Conservation (phyloP, 2,329 filamentous ascomycete species). For the Macrophomina phaseolina region DNA sequence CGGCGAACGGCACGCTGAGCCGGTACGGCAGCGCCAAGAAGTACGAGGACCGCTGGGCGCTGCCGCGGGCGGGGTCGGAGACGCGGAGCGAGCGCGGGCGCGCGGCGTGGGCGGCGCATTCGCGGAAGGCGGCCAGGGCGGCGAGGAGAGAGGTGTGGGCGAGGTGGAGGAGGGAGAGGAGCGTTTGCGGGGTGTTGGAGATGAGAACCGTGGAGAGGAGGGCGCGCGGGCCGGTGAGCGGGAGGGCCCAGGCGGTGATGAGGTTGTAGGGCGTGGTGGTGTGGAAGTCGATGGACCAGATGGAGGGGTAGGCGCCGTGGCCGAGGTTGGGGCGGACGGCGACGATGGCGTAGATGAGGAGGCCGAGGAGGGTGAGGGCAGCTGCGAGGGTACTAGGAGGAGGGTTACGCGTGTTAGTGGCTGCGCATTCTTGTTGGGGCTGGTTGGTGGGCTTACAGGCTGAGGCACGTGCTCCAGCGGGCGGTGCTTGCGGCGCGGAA, state of each 20-base stretch:
- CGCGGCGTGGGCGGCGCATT: slow-evolving; percentile 52
- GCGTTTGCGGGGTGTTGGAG: slow-evolving; percentile 30
- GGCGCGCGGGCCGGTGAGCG: neutral
- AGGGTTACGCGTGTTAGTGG: neutral
- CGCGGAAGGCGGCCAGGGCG: slow-evolving; percentile 52
- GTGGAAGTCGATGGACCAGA: neutral
- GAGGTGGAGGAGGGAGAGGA: slow-evolving; percentile 55
- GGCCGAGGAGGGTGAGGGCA: neutral
- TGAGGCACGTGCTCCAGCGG: neutral
- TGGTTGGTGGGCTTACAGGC: neutral
- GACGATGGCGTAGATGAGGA: neutral
- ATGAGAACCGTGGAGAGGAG: neutral
- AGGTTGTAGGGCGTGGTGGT: neutral
- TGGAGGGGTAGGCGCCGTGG: neutral
- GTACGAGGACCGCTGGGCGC: slow-evolving; percentile 47
- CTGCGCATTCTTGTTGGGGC: neutral
- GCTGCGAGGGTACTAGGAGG: neutral
- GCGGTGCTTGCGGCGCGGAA: neutral
- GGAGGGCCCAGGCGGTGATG: neutral
- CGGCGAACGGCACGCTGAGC: slow-evolving; percentile 45
- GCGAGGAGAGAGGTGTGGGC: slow-evolving; percentile 55
- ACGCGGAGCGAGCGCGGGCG: slow-evolving; percentile 46
- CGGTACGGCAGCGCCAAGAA: slow-evolving; percentile 49
- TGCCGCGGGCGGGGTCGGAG: slow-evolving; percentile 37
- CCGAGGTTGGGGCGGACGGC: neutral